Base-by-base conservation (phyloP, 495 filamentous ascomycete genomes). In the Podospora sp. region DNA sequence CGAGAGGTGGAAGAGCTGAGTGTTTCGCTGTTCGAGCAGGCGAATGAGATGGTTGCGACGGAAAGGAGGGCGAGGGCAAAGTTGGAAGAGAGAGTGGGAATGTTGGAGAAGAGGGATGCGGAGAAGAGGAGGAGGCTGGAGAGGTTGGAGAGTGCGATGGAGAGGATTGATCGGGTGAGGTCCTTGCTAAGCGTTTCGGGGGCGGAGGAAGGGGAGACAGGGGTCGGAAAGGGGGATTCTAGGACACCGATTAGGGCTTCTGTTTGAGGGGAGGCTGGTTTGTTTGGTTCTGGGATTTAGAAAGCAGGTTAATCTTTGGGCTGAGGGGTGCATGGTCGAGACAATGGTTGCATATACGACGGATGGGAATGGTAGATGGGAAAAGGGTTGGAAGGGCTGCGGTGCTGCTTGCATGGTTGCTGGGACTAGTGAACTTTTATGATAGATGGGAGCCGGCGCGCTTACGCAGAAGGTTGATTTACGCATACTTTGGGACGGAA, bases 11-110 rank as follows among this genome's bases (percentile, higher is more conserved):
- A 98, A 76, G 95, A 99, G 72, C 80, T 99, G 69, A 92, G 88
- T 36, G 90, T 88, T 55, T 87, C 89, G 69, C 81, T 99, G 60
- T 99, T 99, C 79, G 88, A 92, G 75, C 89, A 97, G 78, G 95
- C 95, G 20, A 98, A 98, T 72, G 92, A 97, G 82, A 98, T 99
- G 94, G 95, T 99, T 25, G 92, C 94, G 18, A 80, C 87, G 71
- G 95, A 98, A 82, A 83, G 95, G 55, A 88, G 90, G 74, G 92
- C 91, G 36, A 80, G 92, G 50, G 91, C 90, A 7, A 86, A 85
- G 76, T 81, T 98, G 33, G 93, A 97, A 76, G 90, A 92, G 75
- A 76, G 91, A 33, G 86, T 94, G 0, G 83, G 77, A 27, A 82
- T 90, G 69, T 77, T 94, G 40, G 91, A 94, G 77, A 78, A 83